These are phyloP conservation scores for Boletus fagicola DNA, from an alignment of 768 basidiomycete genomes.

Conservation along the genomic window DNA sequence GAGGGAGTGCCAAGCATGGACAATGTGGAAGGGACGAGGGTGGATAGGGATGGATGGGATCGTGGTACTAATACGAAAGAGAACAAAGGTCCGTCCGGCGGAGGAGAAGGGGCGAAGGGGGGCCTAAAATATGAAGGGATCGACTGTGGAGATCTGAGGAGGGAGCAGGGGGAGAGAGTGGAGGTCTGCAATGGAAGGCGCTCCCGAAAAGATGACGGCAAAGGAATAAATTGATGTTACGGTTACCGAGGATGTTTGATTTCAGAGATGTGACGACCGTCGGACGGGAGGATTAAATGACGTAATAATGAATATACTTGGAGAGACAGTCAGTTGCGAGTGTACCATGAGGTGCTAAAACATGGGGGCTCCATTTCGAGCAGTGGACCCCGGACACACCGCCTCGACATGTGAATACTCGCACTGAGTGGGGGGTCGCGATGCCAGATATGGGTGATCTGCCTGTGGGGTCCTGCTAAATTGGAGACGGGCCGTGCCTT, in stretches of 20 bases:
- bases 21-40: not conserved
- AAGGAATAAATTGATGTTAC: not conserved
- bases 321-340: too few species aligned
- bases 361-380: not conserved
- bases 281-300: constrained; percentile 1
- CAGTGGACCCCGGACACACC: constrained; percentile 16
- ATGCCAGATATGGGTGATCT: not conserved
- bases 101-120: not conserved
- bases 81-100: constrained; percentile 17
- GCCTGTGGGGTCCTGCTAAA: constrained; percentile 15
- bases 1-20: too few species aligned
- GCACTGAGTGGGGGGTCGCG: constrained; percentile 12
- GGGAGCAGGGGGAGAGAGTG: not conserved
- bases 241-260: constrained; percentile 15
- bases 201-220: constrained; percentile 15
- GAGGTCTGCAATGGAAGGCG: constrained; percentile 7
- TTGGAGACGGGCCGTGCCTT: constrained; percentile 10
- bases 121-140: not conserved
- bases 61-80: not conserved
- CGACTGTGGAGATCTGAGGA: not conserved
- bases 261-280: not conserved
- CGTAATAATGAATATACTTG: constrained; percentile 1
- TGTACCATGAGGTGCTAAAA: constrained; percentile 21
- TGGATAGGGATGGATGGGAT: not conserved
- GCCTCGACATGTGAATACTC: constrained; percentile 28